A percentile compares a stretch with the other conserved stretches of the same genome.
Evolutionary conservation across 176 grass and related monocot species (phyloP).

Genomic region (Avena eriantha): DNA sequence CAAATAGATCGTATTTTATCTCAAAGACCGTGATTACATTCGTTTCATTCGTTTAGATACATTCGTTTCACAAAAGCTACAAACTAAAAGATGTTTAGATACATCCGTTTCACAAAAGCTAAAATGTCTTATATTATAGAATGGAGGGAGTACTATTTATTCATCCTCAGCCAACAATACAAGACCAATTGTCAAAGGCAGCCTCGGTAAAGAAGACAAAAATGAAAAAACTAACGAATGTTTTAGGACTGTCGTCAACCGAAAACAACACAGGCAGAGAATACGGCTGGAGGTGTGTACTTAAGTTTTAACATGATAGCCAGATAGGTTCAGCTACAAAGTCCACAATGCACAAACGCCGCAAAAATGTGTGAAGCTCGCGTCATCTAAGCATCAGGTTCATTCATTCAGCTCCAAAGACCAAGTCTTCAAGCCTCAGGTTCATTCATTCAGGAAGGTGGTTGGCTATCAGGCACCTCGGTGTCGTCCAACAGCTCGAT

Average conservation of each 20-base stretch:
- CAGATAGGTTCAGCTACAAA: conserved; percentile 7
- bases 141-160: too few species aligned
- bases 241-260: background rate
- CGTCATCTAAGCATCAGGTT: background rate
- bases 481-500: conserved; percentile 59
- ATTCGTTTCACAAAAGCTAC: too few species aligned
- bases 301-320: background rate
- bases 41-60: too few species aligned
- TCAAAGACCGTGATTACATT: too few species aligned
- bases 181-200: background rate
- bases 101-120: too few species aligned
- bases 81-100: too few species aligned
- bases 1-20: too few species aligned
- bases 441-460: conserved; percentile 35
- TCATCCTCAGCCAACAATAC: background rate
- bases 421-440: background rate
- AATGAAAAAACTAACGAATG: background rate
- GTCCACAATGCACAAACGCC: background rate
- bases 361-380: background rate
- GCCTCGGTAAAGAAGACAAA: background rate
- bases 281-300: background rate
- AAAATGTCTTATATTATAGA: too few species aligned
- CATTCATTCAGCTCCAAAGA: conserved; percentile 41
- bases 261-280: background rate
- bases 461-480: conserved; percentile 61